Conservation (phyloP, 257 asterid genomes). For the Scutellaria minor region DNA sequence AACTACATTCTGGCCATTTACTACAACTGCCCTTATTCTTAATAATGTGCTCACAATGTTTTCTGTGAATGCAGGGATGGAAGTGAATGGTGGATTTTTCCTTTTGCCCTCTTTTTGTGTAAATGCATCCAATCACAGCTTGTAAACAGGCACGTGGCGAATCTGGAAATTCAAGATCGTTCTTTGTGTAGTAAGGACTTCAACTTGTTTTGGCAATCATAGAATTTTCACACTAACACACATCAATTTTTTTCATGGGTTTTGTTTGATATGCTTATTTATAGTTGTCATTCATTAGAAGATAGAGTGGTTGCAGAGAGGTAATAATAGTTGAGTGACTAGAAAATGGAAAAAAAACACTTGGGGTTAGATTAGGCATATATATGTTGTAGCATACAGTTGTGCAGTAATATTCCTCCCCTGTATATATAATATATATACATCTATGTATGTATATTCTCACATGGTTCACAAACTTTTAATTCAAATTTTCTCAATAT, state of each 20-base stretch:
- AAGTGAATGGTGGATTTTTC: conserved; percentile 99
- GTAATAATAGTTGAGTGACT: conserved; percentile 43
- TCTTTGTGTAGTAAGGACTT: conserved; percentile 88
- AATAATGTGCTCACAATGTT: conserved; percentile 1
- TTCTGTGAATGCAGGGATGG: conserved; percentile 75
- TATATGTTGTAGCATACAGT: neutral
- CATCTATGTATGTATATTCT: no score
- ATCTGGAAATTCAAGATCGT: conserved; percentile 93
- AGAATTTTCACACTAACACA: conserved; percentile 52
- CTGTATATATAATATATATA: conserved; percentile 5
- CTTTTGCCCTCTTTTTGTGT: conserved; percentile 81
- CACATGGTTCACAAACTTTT: conserved; percentile 4
- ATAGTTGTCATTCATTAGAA: conserved; percentile 39
- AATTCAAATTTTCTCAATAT: neutral
- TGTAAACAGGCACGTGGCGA: conserved; percentile 87
- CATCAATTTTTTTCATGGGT: conserved; percentile 59
- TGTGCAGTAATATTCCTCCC: neutral
- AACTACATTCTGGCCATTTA: neutral
- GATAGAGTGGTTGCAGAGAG: conserved; percentile 45
- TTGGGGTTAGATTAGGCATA: conserved; percentile 32
- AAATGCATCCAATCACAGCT: conserved; percentile 90
- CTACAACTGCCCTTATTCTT: neutral
- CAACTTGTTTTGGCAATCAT: conserved; percentile 83
- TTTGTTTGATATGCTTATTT: conserved; percentile 40
- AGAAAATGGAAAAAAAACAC: conserved; percentile 28